Percentiles rank a stretch among this genome's conserved stretches.
Evolutionary conservation across 1,139 yeast species (phyloP).

Genomic region (Geotrichum histeridarum): DNA sequence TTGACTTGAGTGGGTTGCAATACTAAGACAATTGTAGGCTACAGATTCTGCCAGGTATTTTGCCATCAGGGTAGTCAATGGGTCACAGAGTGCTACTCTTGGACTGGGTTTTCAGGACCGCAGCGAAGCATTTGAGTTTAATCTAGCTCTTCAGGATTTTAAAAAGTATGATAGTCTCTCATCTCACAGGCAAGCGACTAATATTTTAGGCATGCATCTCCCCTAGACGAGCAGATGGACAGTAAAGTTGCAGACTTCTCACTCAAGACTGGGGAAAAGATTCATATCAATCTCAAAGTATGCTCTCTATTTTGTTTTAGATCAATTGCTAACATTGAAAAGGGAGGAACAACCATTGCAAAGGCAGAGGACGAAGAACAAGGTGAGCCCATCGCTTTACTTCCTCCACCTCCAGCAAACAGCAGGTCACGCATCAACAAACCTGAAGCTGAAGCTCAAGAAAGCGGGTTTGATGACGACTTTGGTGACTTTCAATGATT

Average conservation of each 20-base stretch:
- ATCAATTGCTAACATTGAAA: neutral
- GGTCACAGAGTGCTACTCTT: conserved; percentile 35
- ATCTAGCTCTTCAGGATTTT: conserved; percentile 39
- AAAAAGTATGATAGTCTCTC: conserved; percentile 22
- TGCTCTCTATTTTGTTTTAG: conserved; percentile 5
- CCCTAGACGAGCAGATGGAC: conserved; percentile 20
- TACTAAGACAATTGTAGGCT: conserved; percentile 10
- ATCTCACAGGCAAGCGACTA: neutral
- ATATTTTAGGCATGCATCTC: conserved; percentile 23
- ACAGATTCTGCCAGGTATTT: conserved; percentile 35
- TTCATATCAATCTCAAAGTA: conserved; percentile 27
- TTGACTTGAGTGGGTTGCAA: conserved; percentile 25
- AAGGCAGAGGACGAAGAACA: conserved; percentile 14
- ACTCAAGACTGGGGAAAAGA: conserved; percentile 31
- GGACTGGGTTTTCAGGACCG: conserved; percentile 43
- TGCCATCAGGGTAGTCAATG: conserved; percentile 35
- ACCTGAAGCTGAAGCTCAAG: conserved; percentile 21
- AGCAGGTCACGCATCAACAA: conserved; percentile 13
- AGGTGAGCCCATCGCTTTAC: conserved; percentile 21
- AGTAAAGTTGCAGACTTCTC: conserved; percentile 28
- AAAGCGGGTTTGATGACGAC: conserved; percentile 36
- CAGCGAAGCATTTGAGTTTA: conserved; percentile 39
- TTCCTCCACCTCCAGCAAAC: conserved; percentile 26
- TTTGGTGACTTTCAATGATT: conserved; percentile 43
- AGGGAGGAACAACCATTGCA: conserved; percentile 1